Conservation (phyloP, 1,284 basidiomycete genomes). For the Tilletia caries region DNA sequence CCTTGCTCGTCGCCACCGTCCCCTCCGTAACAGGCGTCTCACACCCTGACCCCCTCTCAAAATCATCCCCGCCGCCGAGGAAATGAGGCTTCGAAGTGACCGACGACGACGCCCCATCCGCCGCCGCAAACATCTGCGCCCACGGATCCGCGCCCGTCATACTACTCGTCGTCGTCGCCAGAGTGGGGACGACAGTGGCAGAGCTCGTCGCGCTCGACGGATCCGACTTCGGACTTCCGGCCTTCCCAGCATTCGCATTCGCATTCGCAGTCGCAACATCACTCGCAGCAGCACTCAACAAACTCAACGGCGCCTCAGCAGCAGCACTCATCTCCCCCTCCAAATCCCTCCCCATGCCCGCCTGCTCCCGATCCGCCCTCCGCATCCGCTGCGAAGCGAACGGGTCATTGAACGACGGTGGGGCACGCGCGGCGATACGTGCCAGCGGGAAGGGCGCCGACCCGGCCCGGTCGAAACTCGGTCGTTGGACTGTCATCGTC, state of each 20-base stretch:
- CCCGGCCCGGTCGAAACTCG: background rate
- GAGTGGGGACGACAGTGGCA: background rate
- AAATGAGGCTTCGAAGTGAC: too few species aligned
- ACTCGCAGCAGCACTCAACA: background rate
- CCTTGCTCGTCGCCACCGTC: too few species aligned
- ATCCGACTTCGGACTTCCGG: background rate
- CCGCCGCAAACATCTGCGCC: background rate
- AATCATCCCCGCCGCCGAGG: too few species aligned
- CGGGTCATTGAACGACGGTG: background rate
- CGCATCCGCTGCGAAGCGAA: slow-evolving; percentile 19
- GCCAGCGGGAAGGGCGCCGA: background rate
- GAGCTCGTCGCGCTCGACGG: background rate
- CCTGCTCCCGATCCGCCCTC: slow-evolving; percentile 40
- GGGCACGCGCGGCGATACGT: background rate
- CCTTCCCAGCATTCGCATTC: too few species aligned
- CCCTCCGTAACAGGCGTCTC: too few species aligned
- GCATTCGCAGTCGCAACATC: too few species aligned
- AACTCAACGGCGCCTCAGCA: background rate
- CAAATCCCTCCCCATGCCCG: slow-evolving; percentile 43
- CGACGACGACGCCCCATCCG: background rate
- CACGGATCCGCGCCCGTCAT: background rate
- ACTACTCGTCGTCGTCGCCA: background rate
- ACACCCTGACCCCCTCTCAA: too few species aligned
- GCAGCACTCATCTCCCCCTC: slow-evolving; percentile 32
- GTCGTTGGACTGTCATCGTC: background rate